A percentile compares a stretch with the other conserved stretches of the same genome.
These are phyloP conservation scores for Pterula multifida DNA, from an alignment of 1,284 basidiomycete genomes.

Conservation along the genomic window DNA sequence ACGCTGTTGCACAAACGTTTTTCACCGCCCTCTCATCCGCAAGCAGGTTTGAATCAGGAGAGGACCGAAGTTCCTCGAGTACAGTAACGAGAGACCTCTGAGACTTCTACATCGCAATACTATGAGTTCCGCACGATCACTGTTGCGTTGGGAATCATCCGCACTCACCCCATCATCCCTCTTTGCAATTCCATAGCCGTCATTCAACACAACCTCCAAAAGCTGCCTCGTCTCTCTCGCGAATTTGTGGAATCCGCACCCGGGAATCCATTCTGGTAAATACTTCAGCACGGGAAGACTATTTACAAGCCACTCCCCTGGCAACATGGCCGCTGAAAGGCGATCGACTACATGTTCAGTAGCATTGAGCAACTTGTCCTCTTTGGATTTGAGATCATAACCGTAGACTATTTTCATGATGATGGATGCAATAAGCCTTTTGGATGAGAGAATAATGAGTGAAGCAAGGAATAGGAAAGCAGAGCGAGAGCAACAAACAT, in stretches of 20 bases:
- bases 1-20: background rate
- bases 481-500: background rate
- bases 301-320: slow-evolving; percentile 12
- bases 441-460: background rate
- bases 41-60: background rate
- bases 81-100: background rate
- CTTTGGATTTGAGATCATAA: slow-evolving; percentile 2
- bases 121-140: background rate
- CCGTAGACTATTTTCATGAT: slow-evolving; percentile 8
- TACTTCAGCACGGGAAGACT: slow-evolving; percentile 9
- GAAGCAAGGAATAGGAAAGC: background rate
- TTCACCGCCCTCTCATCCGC: background rate
- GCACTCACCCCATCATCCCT: background rate
- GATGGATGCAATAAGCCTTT: slow-evolving; percentile 3
- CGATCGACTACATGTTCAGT: slow-evolving; percentile 8
- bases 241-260: slow-evolving; percentile 18
- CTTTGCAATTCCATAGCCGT: background rate
- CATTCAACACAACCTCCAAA: background rate
- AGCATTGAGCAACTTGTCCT: slow-evolving; percentile 10
- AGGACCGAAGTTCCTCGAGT: background rate
- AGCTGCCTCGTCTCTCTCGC: slow-evolving; percentile 12
- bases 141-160: background rate
- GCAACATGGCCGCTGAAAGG: slow-evolving; percentile 10
- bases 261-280: slow-evolving; percentile 20
- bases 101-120: background rate